These are phyloP conservation scores for Trametes villosa DNA, from an alignment of 768 basidiomycete genomes.

Conservation along the genomic window DNA sequence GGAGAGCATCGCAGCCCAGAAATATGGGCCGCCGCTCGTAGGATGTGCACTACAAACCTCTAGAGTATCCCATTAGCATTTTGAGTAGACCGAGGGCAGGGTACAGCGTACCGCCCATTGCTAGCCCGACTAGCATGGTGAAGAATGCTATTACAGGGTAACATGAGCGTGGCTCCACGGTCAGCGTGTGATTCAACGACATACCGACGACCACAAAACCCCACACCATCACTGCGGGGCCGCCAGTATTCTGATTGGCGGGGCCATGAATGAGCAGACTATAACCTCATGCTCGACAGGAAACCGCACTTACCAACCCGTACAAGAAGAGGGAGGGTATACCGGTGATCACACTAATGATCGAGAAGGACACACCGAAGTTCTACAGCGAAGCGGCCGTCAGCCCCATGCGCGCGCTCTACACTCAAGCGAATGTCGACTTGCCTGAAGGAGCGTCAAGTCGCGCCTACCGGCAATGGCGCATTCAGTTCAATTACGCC, in stretches of 20 bases:
- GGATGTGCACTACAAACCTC: slow-evolving; percentile 66
- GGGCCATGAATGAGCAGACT: neutral
- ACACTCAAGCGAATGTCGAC: slow-evolving; percentile 23
- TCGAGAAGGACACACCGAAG: slow-evolving; percentile 76
- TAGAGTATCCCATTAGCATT: neutral
- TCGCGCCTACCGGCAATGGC: slow-evolving; percentile 54
- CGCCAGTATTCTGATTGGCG: slow-evolving; percentile 62
- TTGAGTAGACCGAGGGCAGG: too few species aligned
- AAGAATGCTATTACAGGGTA: slow-evolving; percentile 48
- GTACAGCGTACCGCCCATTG: slow-evolving; percentile 69
- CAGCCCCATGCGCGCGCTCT: slow-evolving; percentile 1
- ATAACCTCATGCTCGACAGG: neutral
- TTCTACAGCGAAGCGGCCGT: slow-evolving; percentile 46
- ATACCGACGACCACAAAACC: slow-evolving; percentile 71
- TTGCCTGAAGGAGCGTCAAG: slow-evolving; percentile 62
- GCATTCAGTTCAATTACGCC: neutral
- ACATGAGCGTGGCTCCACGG: neutral
- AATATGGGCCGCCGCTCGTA: slow-evolving; percentile 76
- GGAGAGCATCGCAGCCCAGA: slow-evolving; percentile 79
- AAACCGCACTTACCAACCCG: slow-evolving; percentile 55
- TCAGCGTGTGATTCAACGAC: slow-evolving; percentile 28
- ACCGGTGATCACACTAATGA: slow-evolving; percentile 77
- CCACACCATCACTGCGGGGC: slow-evolving; percentile 80
- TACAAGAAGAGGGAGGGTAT: slow-evolving; percentile 71
- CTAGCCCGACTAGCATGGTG: slow-evolving; percentile 71